These are phyloP conservation scores for Saccharomycopsis hybrid DNA, from an alignment of 1,139 yeast species.

Conservation along the genomic window DNA sequence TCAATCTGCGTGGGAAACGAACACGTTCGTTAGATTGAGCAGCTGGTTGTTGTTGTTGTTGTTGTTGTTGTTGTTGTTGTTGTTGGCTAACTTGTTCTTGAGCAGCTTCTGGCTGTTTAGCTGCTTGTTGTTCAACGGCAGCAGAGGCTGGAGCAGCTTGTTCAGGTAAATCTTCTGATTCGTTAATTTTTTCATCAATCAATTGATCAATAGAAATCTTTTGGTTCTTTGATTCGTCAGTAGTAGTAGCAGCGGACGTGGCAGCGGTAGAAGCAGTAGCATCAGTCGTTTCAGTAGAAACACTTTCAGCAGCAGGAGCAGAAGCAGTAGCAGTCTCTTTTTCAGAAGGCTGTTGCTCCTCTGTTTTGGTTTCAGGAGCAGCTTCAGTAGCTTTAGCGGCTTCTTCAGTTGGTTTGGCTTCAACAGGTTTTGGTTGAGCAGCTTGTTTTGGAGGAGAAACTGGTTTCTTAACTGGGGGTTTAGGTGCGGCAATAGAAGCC, in stretches of 20 bases:
- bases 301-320: conserved; percentile 23
- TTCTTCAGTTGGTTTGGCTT: conserved; percentile 5
- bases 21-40: conserved; percentile 11
- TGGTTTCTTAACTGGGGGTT: conserved; percentile 34
- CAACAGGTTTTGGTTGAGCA: conserved; percentile 19
- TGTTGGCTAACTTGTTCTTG: no score
- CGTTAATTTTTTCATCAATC: conserved; percentile 2
- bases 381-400: conserved; percentile 20
- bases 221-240: conserved; percentile 3
- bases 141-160: conserved; percentile 4
- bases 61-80: conserved; percentile 15
- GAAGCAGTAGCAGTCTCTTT: conserved; percentile 19
- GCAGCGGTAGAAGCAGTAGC: no score
- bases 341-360: neutral
- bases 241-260: no score
- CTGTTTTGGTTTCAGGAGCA: no score
- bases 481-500: conserved; percentile 58
- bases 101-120: conserved; percentile 12
- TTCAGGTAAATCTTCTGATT: conserved; percentile 2
- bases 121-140: no score
- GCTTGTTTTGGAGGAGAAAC: no score
- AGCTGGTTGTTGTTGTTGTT: conserved; percentile 20
- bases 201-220: conserved; percentile 8
- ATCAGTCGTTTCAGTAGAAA: no score
- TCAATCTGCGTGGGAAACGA: conserved; percentile 29